Conservation (phyloP, 108 stramenopile species). For the Cyclostephanos tholiformis region DNA sequence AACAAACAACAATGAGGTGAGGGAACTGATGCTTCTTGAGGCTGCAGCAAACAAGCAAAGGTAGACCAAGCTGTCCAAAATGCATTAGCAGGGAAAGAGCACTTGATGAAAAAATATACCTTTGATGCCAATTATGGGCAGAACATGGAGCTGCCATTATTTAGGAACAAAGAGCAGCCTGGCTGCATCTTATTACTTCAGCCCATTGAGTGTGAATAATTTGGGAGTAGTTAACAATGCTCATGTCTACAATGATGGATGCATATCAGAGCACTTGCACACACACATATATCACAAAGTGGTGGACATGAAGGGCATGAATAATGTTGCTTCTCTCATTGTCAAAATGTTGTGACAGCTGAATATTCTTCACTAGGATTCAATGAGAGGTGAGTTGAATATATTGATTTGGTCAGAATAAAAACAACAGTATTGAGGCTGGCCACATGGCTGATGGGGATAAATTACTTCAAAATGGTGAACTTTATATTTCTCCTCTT, state of each 20-base stretch:
- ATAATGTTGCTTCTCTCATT: conserved; percentile 26
- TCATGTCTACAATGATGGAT: neutral
- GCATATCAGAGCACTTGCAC: no score
- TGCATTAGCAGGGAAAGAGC: neutral
- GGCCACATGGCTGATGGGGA: no score
- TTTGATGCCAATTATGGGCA: conserved; percentile 15
- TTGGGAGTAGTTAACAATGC: conserved; percentile 13
- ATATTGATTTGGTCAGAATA: no score
- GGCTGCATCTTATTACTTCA: conserved; percentile 25
- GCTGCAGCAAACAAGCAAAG: no score
- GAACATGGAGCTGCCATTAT: conserved; percentile 17
- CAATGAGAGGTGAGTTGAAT: no score
- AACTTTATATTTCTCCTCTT: no score
- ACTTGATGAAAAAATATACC: neutral
- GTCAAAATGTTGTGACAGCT: no score
- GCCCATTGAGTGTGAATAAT: conserved; percentile 11
- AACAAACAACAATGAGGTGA: no score
- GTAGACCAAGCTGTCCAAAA: neutral
- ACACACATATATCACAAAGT: neutral
- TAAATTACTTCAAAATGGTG: no score
- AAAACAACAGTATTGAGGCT: no score
- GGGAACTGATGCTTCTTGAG: neutral
- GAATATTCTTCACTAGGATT: no score
- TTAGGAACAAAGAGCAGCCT: conserved; percentile 14
- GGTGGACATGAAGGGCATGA: conserved; percentile 16